A percentile compares a stretch with the other conserved stretches of the same genome.
phyloP scores from a whole-genome alignment of 148 eudicot species.

The Camellia japonica region DNA sequence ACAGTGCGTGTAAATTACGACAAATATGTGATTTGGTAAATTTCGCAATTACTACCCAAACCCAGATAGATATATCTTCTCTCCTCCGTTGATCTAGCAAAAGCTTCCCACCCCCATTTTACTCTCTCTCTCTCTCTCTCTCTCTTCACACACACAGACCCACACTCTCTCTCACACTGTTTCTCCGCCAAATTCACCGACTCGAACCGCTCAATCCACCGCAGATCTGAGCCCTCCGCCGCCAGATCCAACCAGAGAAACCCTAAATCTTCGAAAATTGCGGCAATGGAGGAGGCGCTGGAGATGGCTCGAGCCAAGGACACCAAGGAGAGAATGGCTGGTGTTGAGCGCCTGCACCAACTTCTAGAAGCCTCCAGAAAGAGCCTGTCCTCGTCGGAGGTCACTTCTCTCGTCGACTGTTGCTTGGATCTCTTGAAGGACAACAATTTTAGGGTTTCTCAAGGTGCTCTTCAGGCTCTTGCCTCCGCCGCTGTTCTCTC shows the following conservation, averaged over 20 bases:
- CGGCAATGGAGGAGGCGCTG: conserved; percentile 80
- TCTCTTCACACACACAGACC: conserved; percentile 9
- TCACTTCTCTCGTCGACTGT: conserved; percentile 75
- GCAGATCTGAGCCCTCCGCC: conserved; percentile 25
- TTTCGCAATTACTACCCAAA: not conserved
- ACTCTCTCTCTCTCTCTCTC: conserved; percentile 10
- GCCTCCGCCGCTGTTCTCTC: conserved; percentile 92
- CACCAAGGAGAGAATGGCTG: conserved; percentile 95
- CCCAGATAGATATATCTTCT: not conserved
- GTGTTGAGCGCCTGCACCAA: conserved; percentile 81
- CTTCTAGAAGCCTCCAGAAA: conserved; percentile 81
- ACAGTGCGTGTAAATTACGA: not conserved
- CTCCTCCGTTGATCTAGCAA: not conserved
- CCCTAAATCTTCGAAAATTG: conserved; percentile 14
- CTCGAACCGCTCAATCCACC: not conserved
- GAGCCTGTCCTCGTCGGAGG: conserved; percentile 67
- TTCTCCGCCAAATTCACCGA: not conserved
- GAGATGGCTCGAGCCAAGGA: conserved; percentile 80
- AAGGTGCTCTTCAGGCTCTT: conserved; percentile 73
- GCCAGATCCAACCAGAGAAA: conserved; percentile 21
- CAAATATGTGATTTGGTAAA: not conserved
- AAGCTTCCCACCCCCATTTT: not conserved
- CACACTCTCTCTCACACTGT: not conserved
- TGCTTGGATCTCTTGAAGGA: conserved; percentile 94
- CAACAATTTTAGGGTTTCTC: conserved; percentile 79